phyloP scores from a whole-genome alignment of 768 basidiomycete genomes.

The Psilocybe cubensis region DNA sequence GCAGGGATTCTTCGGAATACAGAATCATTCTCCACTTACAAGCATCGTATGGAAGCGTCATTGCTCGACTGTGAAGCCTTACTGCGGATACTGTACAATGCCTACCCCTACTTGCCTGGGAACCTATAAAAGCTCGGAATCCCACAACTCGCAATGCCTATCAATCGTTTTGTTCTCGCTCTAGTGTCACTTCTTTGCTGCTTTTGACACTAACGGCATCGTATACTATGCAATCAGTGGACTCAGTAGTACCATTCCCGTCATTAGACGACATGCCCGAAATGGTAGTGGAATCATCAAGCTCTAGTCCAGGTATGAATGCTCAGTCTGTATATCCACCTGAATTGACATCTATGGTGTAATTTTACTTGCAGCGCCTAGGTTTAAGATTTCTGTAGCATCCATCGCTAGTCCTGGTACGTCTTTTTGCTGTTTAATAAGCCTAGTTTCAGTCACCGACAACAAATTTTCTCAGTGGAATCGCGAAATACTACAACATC shows the following conservation, averaged over 20 bases:
- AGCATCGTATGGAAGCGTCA: neutral
- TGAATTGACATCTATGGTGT: neutral
- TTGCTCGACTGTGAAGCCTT: neutral
- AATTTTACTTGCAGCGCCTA: slow-evolving; percentile 1
- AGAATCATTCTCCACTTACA: neutral
- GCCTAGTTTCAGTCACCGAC: neutral
- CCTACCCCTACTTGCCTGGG: neutral
- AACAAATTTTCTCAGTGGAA: neutral
- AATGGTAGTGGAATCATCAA: slow-evolving; percentile 2
- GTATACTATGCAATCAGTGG: neutral
- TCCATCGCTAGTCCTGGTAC: slow-evolving; percentile 5
- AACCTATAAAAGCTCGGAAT: neutral
- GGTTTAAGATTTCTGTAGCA: neutral
- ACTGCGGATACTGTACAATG: neutral
- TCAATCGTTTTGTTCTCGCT: too few relatives aligned
- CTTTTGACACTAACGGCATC: neutral
- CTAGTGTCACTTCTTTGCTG: too few relatives aligned
- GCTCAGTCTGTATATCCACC: neutral
- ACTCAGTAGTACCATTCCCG: slow-evolving; percentile 13
- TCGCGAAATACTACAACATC: slow-evolving; percentile 7
- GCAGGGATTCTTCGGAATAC: neutral
- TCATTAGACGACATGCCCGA: slow-evolving; percentile 14
- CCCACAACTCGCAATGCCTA: neutral
- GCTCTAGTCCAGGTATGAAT: slow-evolving; percentile 9
- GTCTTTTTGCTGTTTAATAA: neutral